Percentiles rank a stretch among this genome's conserved stretches.
Conservation (phyloP, 179 eudicot genomes). For the Spergularia azorica region DNA sequence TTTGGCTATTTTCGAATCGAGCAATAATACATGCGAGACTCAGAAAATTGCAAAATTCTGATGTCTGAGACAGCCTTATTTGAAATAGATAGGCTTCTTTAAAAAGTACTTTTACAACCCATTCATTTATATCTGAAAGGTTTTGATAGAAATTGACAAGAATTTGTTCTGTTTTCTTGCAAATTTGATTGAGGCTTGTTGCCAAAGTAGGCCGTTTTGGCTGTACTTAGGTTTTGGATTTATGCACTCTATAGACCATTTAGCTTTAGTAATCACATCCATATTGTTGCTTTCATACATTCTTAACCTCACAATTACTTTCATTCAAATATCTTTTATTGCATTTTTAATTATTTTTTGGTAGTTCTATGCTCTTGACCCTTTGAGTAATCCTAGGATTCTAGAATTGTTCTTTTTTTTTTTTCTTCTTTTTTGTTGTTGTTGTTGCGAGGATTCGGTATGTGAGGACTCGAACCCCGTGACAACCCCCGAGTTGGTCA, state of each 20-base stretch:
- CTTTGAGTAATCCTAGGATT: too few species aligned
- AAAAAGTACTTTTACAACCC: slow-evolving; percentile 15
- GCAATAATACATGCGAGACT: neutral
- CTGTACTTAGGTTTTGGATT: slow-evolving; percentile 7
- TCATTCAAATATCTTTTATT: slow-evolving; percentile 5
- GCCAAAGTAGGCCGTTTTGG: slow-evolving; percentile 13
- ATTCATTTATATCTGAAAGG: neutral
- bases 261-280: neutral
- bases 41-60: neutral
- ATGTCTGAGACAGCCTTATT: slow-evolving; percentile 20
- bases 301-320: slow-evolving; percentile 22
- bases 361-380: too few species aligned
- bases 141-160: slow-evolving; percentile 13
- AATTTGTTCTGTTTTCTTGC: neutral
- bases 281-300: slow-evolving; percentile 16
- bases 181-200: neutral
- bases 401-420: too few species aligned
- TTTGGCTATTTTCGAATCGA: slow-evolving; percentile 14
- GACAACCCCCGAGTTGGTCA: too few species aligned
- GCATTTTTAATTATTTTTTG: too few species aligned
- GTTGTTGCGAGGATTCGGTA: too few species aligned
- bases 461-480: too few species aligned
- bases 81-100: neutral
- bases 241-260: slow-evolving; percentile 13
- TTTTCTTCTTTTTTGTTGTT: too few species aligned